Evolutionary conservation across 306 rosid species (phyloP), one percentile per base, ranked within the genome.

Genomic region (Acacia melanoxylon): DNA sequence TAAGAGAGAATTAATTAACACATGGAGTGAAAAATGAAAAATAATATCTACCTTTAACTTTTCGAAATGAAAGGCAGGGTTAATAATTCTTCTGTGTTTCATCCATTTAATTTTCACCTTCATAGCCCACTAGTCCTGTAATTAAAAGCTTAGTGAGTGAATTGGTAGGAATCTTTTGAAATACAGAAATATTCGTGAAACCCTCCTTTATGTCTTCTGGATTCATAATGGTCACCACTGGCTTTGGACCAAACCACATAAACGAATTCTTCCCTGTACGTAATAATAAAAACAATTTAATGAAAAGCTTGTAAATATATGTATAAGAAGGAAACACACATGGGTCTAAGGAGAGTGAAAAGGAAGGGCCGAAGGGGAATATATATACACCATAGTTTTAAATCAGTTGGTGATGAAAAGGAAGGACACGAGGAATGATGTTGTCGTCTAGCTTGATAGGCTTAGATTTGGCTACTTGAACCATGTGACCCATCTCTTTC

Each of bases 81-180:
- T 86, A 77, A 89, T 68, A 24, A 87, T 78, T 65, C 75, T 87
- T 49, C 86, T 72, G 83, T 83, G 89, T 42, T 78, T 85, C 8
- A 79, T 78, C 92, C 91, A 89, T 76, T 87, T n/a, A n/a, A n/a
- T n/a, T 89, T 16, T 83, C 82, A 33, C 77, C 86, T 8, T 87
- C 82, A n/a, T 66, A 20, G 10, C 1, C 5, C 12, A 16, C 3
- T 5, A 78, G 51, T 20, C 89, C 89, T 0, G 22, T 29, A 20
- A 13, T 8, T 0, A 88, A 42, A 3, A 48, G 48, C 25, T 41
- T 10, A 14, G 0, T 12, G 1, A 86, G 65, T 42, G 88, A 89
- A 45, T 79, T 81, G 20, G 12, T 0, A 11, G 1, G 20, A 42
- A 16, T 11, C 35, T 42, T 87, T 5, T 3, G 29, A 35, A 85